Base-by-base conservation (phyloP, 2,329 filamentous ascomycete species). In the Exserohilum rostratum region DNA sequence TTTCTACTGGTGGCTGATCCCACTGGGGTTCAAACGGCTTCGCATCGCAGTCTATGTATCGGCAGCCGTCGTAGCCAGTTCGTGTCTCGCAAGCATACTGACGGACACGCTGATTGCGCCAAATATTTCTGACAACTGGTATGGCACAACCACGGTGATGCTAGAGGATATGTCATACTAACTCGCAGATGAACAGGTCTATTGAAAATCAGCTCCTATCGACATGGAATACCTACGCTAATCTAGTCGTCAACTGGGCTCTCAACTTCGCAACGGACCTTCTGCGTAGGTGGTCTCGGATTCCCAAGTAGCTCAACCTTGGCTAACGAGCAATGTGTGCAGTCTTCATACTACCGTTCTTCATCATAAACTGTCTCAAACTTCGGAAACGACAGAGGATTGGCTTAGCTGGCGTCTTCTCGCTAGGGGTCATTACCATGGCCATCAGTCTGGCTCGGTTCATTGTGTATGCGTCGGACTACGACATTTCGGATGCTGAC, bases 1-100 rank as follows among this genome's bases (percentile, higher is more conserved):
- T 1, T 67, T 67, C 43, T 67, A 62, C 46, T 65, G 62, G 64
- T 67, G 65, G 65, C 40, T 67, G 31, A 61, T 67, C n/a, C 65
- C 64, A 30, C 22, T 30, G 15, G 57, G 62, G 1, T 65, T 67
- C 20, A 46, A 50, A 29, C 57, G 58, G 27, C 58, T 67, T n/a
- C 58, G 62, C 9, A 17, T 65, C 13, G 52, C 58, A 27, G 35
- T 66, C 10, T 65, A 64, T 27, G 35, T 54, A 4, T 40, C 52
- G 12, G 50, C 57, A 6, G 54, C 31, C 7, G 57, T 34, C 22
- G 44, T 65, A 6, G 39, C 40, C 3, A 47, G 50, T 39, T 45
- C 50, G 10, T 62, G 58, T 10, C 7, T 65, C 2, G 62, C 62
- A 13, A 61, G 56, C 7, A 18, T 66, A 5, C 42, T 65, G 33